These are phyloP conservation scores for Teratosphaeria gauchensis DNA, from an alignment of 2,329 filamentous ascomycete species.

Conservation along the genomic window DNA sequence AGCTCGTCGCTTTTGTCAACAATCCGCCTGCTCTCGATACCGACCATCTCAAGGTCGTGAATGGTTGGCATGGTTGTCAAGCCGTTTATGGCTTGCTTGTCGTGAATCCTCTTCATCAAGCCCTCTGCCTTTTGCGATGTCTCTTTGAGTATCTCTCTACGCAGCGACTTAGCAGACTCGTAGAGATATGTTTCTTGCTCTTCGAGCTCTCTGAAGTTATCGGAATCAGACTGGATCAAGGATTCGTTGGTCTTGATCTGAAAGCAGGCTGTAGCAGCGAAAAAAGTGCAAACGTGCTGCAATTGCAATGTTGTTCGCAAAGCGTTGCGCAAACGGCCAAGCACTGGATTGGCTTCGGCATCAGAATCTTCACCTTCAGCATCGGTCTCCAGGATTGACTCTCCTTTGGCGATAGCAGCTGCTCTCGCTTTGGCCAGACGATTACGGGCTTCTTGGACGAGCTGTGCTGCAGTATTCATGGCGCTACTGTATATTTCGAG, in stretches of 20 bases:
- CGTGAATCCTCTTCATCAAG: constrained; percentile 54
- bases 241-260: constrained; percentile 67
- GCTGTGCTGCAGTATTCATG: constrained; percentile 29
- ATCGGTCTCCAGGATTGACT: constrained; percentile 13
- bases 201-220: constrained; percentile 57
- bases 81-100: constrained; percentile 33
- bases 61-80: constrained; percentile 46
- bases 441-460: constrained; percentile 55
- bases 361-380: constrained; percentile 27
- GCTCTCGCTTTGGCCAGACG: constrained; percentile 41
- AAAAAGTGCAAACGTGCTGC: constrained; percentile 74
- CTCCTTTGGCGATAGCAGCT: constrained; percentile 6
- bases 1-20: constrained; percentile 58
- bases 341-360: constrained; percentile 15
- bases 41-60: constrained; percentile 42
- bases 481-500: constrained; percentile 57
- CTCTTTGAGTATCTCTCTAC: constrained; percentile 65
- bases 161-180: constrained; percentile 64
- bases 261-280: constrained; percentile 71
- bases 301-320: constrained; percentile 67
- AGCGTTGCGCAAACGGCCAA: constrained; percentile 42
- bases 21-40: constrained; percentile 62
- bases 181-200: constrained; percentile 64
- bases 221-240: constrained; percentile 56
- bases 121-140: constrained; percentile 49